phyloP scores from a whole-genome alignment of 164 flowering plant species.

The Euptelea pleiosperma region DNA sequence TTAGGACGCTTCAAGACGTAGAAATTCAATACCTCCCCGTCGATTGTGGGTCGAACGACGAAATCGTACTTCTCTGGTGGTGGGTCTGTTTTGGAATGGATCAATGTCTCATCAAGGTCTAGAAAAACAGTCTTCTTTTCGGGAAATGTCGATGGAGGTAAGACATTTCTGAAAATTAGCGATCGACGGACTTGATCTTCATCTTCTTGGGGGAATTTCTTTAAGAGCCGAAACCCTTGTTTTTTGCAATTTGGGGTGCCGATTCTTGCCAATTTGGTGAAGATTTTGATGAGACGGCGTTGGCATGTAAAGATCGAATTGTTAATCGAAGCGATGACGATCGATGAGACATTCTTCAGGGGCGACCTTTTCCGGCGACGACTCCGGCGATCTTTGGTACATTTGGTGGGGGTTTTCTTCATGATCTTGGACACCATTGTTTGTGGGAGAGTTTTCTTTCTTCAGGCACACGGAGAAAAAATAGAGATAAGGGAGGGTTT shows the following conservation, averaged over 20 bases:
- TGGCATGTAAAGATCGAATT: conserved; percentile 57
- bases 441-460: background rate
- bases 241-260: conserved; percentile 38
- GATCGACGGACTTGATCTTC: conserved; percentile 6
- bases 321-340: conserved; percentile 55
- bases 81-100: conserved; percentile 56
- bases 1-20: conserved; percentile 82
- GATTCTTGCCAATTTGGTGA: conserved; percentile 46
- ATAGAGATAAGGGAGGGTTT: conserved; percentile 1
- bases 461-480: background rate
- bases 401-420: conserved; percentile 52
- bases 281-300: conserved; percentile 60
- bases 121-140: conserved; percentile 56
- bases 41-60: conserved; percentile 61
- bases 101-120: conserved; percentile 81
- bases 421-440: conserved; percentile 63
- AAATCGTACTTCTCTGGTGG: conserved; percentile 70
- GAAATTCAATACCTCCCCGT: conserved; percentile 45
- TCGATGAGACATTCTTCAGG: conserved; percentile 25
- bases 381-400: conserved; percentile 36
- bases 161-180: conserved; percentile 18
- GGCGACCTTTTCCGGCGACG: conserved; percentile 44
- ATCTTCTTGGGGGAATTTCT: conserved; percentile 15
- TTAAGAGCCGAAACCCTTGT: conserved; percentile 36
- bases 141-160: conserved; percentile 39